Base-by-base conservation (phyloP, 805 yeast genomes). In the Myxozyma melibiosi region DNA sequence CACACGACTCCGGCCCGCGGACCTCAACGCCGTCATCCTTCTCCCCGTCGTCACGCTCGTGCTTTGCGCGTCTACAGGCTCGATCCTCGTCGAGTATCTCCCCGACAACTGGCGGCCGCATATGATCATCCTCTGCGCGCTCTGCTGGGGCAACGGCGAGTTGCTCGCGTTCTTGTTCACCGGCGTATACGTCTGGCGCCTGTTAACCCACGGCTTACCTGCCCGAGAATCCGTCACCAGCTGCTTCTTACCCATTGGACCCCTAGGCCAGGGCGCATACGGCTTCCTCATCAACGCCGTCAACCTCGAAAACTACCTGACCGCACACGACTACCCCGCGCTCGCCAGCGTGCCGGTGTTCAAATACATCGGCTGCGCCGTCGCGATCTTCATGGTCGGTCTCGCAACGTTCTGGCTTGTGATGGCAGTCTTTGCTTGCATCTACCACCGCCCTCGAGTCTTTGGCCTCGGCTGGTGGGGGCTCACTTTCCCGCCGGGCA, bases 401-500 rank as follows among this genome's bases (percentile, higher is more conserved):
- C 76, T 80, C 66, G 92, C 89, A 1, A 79, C 79, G 63, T 84
- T 82, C 68, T 75, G 85, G 69, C 82, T 81, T 0, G 66, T 77
- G 16, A 65, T 78, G 8, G 78, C 83, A 0, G 39, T 76, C 1
- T 44, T 71, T 1, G 68, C 76, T 25, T 71, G 75, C 1, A 8
- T 71, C 1, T 63, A 66, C 20, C 66, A 68, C 33, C 78, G 78
- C 0, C 66, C 70, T 3, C 70, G 70, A 18, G 53, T 62, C 31
- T 84, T 82, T 73, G 73, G 76, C 28, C 76, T 77, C 61, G 78
- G 81, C 1, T 83, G 83, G 82, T 88, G 96, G 96, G 84, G 90
- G 16, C 80, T 87, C 76, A 87, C 96, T 62, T 90, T 90, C 84
- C 97, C 96, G 3, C 66, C 90, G 40, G 97, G 96, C 1, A 88